These are phyloP conservation scores for Arthrobotrys pseudoclavata DNA, from an alignment of 2,329 filamentous ascomycete species.

Conservation along the genomic window DNA sequence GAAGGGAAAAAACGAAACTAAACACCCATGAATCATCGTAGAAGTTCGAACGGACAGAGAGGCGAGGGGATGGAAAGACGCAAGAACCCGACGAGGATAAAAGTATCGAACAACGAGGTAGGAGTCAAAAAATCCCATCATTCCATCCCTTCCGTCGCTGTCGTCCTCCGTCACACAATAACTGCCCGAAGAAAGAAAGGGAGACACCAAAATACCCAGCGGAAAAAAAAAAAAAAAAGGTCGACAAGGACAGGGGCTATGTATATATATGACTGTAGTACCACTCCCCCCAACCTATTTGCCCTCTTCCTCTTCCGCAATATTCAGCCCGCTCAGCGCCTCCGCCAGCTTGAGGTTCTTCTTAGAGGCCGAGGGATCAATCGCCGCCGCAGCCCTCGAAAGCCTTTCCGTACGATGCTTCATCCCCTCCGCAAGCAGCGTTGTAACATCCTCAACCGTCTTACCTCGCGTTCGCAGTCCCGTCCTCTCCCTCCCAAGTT, in stretches of 20 bases:
- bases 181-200: slow-evolving; percentile 1
- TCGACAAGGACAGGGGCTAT: background rate
- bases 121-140: slow-evolving; percentile 2
- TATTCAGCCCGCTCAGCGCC: slow-evolving; percentile 40
- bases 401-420: slow-evolving; percentile 57
- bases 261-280: background rate
- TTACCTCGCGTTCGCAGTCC: slow-evolving; percentile 52
- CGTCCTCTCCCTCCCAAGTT: slow-evolving; percentile 53
- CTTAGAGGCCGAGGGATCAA: slow-evolving; percentile 16
- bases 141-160: slow-evolving; percentile 15
- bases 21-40: slow-evolving; percentile 11
- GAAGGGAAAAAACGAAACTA: slow-evolving; percentile 3
- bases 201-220: background rate
- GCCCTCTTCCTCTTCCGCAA: slow-evolving; percentile 35
- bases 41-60: slow-evolving; percentile 1
- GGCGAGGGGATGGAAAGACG: slow-evolving; percentile 6
- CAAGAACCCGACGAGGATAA: slow-evolving; percentile 18
- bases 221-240: background rate
- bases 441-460: slow-evolving; percentile 57
- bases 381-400: slow-evolving; percentile 46
- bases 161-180: slow-evolving; percentile 28
- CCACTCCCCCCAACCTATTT: slow-evolving; percentile 27
- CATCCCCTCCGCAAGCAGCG: slow-evolving; percentile 57
- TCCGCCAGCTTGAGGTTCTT: slow-evolving; percentile 40
- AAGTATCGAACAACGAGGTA: background rate